phyloP scores from a whole-genome alignment of 2,329 filamentous ascomycete species.

The Colletotrichum neosansevieriae region DNA sequence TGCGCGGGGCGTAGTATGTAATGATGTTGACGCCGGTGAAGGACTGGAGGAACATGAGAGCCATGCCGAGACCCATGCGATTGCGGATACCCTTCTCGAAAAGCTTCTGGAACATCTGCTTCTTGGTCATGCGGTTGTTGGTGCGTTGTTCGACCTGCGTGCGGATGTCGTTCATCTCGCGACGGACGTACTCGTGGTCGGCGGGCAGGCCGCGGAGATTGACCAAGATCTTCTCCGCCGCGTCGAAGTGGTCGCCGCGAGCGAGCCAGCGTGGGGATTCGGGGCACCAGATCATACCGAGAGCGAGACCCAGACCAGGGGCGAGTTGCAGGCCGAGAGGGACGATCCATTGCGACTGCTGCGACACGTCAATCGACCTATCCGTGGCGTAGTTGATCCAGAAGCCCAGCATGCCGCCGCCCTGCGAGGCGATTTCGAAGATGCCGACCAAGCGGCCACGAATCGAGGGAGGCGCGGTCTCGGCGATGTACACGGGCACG shows the following conservation, averaged over 20 bases:
- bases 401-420: slow-evolving; percentile 59
- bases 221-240: slow-evolving; percentile 52
- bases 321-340: slow-evolving; percentile 57
- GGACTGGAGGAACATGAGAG: slow-evolving; percentile 61
- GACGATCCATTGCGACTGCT: slow-evolving; percentile 53
- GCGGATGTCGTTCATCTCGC: slow-evolving; percentile 69
- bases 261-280: slow-evolving; percentile 55
- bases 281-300: slow-evolving; percentile 50
- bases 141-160: slow-evolving; percentile 65
- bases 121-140: slow-evolving; percentile 47
- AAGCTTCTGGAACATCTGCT: slow-evolving; percentile 48
- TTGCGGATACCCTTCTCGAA: slow-evolving; percentile 54
- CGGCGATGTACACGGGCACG: slow-evolving; percentile 58
- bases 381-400: slow-evolving; percentile 51
- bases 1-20: slow-evolving; percentile 63
- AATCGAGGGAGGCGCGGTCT: slow-evolving; percentile 61
- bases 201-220: slow-evolving; percentile 48
- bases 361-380: slow-evolving; percentile 36
- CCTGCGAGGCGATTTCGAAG: slow-evolving; percentile 62
- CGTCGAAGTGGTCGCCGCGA: slow-evolving; percentile 52
- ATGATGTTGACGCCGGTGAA: slow-evolving; percentile 67
- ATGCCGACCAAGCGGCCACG: slow-evolving; percentile 64
- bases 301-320: slow-evolving; percentile 51
- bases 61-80: slow-evolving; percentile 62
- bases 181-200: slow-evolving; percentile 44